Conservation (phyloP, 768 basidiomycete genomes). For the Antrodiella citrinella region DNA sequence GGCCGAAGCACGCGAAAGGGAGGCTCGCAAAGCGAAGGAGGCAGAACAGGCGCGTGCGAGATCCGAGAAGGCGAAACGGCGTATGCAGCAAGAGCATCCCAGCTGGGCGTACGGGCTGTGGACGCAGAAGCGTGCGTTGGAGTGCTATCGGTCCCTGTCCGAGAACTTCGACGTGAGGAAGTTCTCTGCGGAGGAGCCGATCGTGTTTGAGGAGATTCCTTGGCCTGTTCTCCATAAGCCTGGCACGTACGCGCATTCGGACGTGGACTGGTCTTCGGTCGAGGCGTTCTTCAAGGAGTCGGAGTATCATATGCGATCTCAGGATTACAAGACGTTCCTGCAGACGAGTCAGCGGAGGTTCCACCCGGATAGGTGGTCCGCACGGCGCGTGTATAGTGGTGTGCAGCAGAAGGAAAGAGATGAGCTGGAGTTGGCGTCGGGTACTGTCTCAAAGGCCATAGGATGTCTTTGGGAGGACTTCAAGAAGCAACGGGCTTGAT, state of each 20-base stretch:
- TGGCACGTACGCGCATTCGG: constrained; percentile 43
- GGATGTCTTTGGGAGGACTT: constrained; percentile 58
- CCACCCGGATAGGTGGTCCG: constrained; percentile 76
- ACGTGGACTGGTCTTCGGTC: constrained; percentile 65
- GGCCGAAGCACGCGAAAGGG: not conserved
- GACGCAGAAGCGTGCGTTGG: constrained; percentile 59
- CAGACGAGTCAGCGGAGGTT: constrained; percentile 67
- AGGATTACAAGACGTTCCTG: constrained; percentile 59
- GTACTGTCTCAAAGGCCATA: constrained; percentile 65
- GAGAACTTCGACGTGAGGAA: constrained; percentile 57
- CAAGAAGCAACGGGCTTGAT: constrained; percentile 10
- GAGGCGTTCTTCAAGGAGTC: constrained; percentile 61
- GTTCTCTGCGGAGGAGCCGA: constrained; percentile 42
- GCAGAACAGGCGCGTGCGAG: constrained; percentile 18
- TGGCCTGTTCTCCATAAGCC: constrained; percentile 68
- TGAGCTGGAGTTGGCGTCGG: constrained; percentile 61
- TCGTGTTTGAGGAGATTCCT: constrained; percentile 58
- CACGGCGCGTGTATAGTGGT: constrained; percentile 51
- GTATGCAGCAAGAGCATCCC: constrained; percentile 20
- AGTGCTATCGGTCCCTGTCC: constrained; percentile 53
- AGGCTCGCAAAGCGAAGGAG: constrained; percentile 18
- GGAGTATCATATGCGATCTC: constrained; percentile 40
- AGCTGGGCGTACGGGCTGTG: constrained; percentile 54
- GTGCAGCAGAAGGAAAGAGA: constrained; percentile 42
- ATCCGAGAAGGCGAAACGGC: constrained; percentile 21